phyloP scores from a whole-genome alignment of 257 asterid genomes.

The Solanum clarkiae region DNA sequence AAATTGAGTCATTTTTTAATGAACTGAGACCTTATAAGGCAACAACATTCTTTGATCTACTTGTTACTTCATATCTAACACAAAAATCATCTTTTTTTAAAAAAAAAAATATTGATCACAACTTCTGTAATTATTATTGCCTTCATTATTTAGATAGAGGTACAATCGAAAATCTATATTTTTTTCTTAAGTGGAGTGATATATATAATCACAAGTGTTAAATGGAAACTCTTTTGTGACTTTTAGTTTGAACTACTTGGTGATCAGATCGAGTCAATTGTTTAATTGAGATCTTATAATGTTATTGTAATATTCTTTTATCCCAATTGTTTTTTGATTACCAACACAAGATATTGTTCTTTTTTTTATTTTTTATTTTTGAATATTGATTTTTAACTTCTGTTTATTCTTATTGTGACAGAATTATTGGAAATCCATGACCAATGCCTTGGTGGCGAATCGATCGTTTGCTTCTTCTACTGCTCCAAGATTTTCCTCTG shows the following conservation, averaged over 20 bases:
- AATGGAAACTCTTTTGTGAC: not conserved
- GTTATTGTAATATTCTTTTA: not conserved
- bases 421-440: not conserved
- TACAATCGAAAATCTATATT: not conserved
- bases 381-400: not conserved
- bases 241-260: not conserved
- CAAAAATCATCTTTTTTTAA: not conserved
- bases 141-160: not conserved
- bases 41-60: not conserved
- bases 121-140: not conserved
- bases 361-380: too few species aligned
- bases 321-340: not conserved
- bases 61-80: not conserved
- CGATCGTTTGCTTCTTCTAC: not conserved
- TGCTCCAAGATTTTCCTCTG: not conserved
- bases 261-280: not conserved
- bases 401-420: not conserved
- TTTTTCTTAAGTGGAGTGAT: not conserved
- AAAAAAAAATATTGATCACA: not conserved
- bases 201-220: not conserved
- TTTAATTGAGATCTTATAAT: not conserved
- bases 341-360: rapidly evolving
- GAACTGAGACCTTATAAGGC: not conserved
- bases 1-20: not conserved
- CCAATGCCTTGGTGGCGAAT: not conserved